phyloP scores from a whole-genome alignment of 2,329 filamentous ascomycete genomes.

The Botrytis squamosa region DNA sequence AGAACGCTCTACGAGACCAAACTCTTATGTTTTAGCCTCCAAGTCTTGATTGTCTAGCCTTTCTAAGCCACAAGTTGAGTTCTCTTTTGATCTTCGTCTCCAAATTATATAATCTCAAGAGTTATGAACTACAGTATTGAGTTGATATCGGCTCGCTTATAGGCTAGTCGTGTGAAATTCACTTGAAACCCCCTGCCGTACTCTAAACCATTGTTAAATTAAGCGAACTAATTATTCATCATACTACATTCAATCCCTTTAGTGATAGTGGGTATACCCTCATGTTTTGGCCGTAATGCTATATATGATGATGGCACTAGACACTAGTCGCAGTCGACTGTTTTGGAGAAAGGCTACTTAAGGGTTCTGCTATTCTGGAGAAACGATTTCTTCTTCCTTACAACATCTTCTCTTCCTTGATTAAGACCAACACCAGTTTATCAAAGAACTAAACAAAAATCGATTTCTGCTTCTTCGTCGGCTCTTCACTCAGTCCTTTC shows the following conservation, averaged over 20 bases:
- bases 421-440: no score
- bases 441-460: no score
- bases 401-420: no score
- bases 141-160: neutral
- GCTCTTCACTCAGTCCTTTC: no score
- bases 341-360: neutral
- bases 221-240: neutral
- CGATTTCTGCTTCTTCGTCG: no score
- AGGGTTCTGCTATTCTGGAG: neutral
- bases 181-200: neutral
- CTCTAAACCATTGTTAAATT: neutral
- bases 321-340: neutral
- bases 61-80: neutral
- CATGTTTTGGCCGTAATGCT: neutral
- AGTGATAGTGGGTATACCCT: no score
- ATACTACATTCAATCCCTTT: neutral
- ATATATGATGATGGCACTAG: neutral
- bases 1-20: neutral
- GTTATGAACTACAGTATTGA: neutral
- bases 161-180: neutral
- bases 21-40: neutral
- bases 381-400: neutral
- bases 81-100: no score
- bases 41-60: neutral
- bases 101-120: neutral